phyloP scores from a whole-genome alignment of 139 green algal species.

The Volvox africanus region DNA sequence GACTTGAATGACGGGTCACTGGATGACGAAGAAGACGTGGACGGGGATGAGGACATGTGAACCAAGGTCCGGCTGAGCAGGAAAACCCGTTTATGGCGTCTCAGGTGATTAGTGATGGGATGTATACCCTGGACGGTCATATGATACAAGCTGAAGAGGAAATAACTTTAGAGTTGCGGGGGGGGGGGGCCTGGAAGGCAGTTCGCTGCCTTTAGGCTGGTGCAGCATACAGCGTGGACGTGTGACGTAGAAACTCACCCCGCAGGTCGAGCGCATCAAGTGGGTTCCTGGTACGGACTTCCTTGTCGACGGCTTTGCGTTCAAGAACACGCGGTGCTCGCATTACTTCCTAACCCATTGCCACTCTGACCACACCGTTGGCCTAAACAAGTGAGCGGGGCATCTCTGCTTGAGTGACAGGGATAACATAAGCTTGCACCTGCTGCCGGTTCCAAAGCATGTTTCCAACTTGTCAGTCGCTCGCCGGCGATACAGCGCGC shows the following conservation, averaged over 20 bases:
- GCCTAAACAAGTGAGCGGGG: constrained; percentile 55
- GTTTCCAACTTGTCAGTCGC: too few relatives aligned
- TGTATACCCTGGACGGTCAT: too few relatives aligned
- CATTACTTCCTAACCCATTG: constrained; percentile 86
- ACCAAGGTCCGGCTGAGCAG: neutral
- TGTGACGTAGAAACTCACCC: neutral
- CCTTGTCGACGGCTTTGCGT: constrained; percentile 72
- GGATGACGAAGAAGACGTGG: constrained; percentile 22
- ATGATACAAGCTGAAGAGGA: too few relatives aligned
- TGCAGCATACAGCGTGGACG: too few relatives aligned
- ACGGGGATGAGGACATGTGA: constrained; percentile 36
- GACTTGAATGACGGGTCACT: constrained; percentile 21
- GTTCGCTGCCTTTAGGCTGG: too few relatives aligned
- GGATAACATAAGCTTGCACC: neutral
- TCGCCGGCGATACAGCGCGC: too few relatives aligned
- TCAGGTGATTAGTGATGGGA: neutral
- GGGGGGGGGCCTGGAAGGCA: too few relatives aligned
- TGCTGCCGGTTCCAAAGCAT: neutral
- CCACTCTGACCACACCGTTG: constrained; percentile 86
- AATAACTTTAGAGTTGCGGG: too few relatives aligned
- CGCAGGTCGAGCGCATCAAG: constrained; percentile 81
- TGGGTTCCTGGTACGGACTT: constrained; percentile 75
- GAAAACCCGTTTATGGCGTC: neutral
- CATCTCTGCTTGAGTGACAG: neutral
- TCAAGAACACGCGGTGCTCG: constrained; percentile 30